A percentile compares a stretch with the other conserved stretches of the same genome.
phyloP scores from a whole-genome alignment of 305 asterid genomes.

The Andrographis paniculata region DNA sequence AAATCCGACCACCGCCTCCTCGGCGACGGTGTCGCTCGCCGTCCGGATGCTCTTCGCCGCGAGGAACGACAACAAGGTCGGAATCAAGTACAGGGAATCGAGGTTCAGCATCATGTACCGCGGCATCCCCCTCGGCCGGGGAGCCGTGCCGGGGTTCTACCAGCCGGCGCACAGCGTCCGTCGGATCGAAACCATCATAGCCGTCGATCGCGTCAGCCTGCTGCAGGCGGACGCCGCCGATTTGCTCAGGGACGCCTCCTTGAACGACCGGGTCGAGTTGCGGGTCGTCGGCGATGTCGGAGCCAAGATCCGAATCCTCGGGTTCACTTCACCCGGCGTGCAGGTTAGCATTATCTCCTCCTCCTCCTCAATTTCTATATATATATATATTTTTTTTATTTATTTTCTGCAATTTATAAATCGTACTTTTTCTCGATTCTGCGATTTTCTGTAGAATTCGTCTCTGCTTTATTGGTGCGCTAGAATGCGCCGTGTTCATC shows the following conservation, averaged over 20 bases:
- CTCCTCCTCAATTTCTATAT: too few species aligned
- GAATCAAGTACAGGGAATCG: conserved; percentile 87
- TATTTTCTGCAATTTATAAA: too few species aligned
- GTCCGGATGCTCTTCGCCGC: conserved; percentile 74
- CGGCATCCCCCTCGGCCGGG: conserved; percentile 90
- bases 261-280: conserved; percentile 85
- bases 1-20: conserved; percentile 47
- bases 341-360: conserved; percentile 40
- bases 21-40: conserved; percentile 66
- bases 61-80: conserved; percentile 78
- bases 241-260: conserved; percentile 59
- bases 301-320: conserved; percentile 89
- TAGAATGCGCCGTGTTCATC: too few species aligned
- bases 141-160: conserved; percentile 56
- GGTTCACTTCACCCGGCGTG: conserved; percentile 87
- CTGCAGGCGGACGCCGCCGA: conserved; percentile 83
- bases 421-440: too few species aligned
- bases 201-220: conserved; percentile 73
- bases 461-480: too few species aligned
- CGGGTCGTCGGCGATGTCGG: conserved; percentile 89
- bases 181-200: conserved; percentile 49
- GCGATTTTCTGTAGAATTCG: too few species aligned
- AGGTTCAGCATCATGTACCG: conserved; percentile 85
- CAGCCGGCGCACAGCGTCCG: conserved; percentile 81
- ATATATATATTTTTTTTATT: too few species aligned